These are phyloP conservation scores for Warburgia ugandensis DNA, from an alignment of 164 flowering plant species.

Conservation along the genomic window DNA sequence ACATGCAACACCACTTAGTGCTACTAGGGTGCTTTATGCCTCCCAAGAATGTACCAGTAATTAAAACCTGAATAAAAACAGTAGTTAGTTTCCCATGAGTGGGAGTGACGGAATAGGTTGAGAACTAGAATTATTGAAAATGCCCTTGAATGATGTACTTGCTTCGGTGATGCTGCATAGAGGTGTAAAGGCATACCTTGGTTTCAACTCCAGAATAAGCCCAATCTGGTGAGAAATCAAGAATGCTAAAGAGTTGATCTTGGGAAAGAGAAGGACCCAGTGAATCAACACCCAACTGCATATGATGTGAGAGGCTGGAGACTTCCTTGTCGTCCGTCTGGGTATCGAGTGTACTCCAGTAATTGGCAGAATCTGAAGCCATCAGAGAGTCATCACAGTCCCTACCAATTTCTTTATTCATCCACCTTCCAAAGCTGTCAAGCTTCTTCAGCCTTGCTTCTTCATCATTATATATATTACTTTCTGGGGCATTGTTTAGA, in stretches of 20 bases:
- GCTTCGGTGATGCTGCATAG: too few relatives aligned
- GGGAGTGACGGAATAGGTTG: too few relatives aligned
- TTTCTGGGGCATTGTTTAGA: conserved; percentile 13
- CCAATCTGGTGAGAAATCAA: conserved; percentile 76
- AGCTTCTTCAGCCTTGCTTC: conserved; percentile 43
- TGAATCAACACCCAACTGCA: conserved; percentile 48
- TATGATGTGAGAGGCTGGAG: conserved; percentile 47
- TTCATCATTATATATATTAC: conserved; percentile 13
- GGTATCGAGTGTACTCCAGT: conserved; percentile 48
- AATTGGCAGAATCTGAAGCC: conserved; percentile 53
- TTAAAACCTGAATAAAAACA: conserved; percentile 44
- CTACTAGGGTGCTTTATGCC: conserved; percentile 17
- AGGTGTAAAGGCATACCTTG: conserved; percentile 46
- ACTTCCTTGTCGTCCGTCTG: conserved; percentile 46
- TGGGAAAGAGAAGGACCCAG: conserved; percentile 62
- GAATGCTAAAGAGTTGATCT: conserved; percentile 60
- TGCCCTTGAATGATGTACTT: too few relatives aligned
- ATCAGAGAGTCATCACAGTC: conserved; percentile 59
- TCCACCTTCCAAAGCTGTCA: conserved; percentile 73
- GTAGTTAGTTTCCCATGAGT: too few relatives aligned
- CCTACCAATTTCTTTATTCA: conserved; percentile 57
- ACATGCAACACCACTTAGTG: conserved; percentile 71
- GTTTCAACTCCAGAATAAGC: conserved; percentile 47
- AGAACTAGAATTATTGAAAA: too few relatives aligned
- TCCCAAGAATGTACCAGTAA: conserved; percentile 50